A percentile compares a stretch with the other conserved stretches of the same genome.
Conservation (phyloP, 1,139 yeast species). For the Yueomyces sp. region DNA sequence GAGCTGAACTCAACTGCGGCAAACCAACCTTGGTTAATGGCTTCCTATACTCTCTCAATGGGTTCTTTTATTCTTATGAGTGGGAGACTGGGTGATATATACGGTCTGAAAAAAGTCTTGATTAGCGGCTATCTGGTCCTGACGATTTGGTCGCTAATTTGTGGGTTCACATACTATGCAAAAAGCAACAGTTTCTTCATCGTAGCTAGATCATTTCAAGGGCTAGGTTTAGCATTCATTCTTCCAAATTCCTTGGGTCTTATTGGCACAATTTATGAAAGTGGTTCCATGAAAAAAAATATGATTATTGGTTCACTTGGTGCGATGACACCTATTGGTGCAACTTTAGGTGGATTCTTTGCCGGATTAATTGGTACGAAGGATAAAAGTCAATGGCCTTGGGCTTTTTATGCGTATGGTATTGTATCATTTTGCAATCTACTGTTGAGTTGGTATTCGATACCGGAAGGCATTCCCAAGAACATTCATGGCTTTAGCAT, state of each 20-base stretch:
- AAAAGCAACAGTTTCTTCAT: conserved; percentile 35
- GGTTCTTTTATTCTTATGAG: conserved; percentile 42
- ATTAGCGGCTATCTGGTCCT: conserved; percentile 35
- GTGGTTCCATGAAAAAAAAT: conserved; percentile 33
- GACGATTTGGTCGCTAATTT: conserved; percentile 33
- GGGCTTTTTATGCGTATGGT: conserved; percentile 38
- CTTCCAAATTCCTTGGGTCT: conserved; percentile 43
- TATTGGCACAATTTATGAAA: conserved; percentile 35
- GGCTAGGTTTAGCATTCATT: conserved; percentile 41
- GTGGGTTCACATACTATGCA: conserved; percentile 36
- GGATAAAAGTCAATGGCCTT: conserved; percentile 33
- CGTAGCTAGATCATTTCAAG: conserved; percentile 41
- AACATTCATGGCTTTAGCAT: conserved; percentile 19
- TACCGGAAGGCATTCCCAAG: conserved; percentile 27
- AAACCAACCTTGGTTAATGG: conserved; percentile 41
- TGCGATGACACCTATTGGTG: conserved; percentile 45
- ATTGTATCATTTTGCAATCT: conserved; percentile 28
- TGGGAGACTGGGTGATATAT: conserved; percentile 42
- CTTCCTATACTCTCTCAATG: conserved; percentile 42
- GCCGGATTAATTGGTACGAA: conserved; percentile 35
- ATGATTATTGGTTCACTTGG: conserved; percentile 40
- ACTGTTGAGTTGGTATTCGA: conserved; percentile 20
- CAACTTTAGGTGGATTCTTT: conserved; percentile 36
- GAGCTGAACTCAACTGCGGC: conserved; percentile 14
- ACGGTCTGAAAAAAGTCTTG: conserved; percentile 35